Percentiles rank a stretch among this genome's conserved stretches.
Conservation (phyloP, 139 green algal species). For the Chlorella sp. region DNA sequence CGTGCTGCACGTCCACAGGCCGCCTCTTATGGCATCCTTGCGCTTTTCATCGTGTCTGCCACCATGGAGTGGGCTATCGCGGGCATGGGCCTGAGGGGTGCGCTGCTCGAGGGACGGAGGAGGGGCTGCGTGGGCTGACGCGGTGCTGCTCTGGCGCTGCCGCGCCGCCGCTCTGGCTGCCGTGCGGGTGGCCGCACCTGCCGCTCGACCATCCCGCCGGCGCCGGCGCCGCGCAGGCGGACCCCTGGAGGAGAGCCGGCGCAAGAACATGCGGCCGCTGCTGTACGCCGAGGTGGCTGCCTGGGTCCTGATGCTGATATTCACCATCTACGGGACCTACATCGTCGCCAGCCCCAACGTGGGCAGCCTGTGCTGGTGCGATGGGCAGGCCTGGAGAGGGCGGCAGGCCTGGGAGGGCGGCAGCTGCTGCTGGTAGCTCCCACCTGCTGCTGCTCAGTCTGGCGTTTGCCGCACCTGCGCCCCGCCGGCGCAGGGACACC, state of each 20-base stretch:
- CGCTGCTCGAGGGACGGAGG: no score
- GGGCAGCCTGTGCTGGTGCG: background rate
- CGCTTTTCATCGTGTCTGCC: background rate
- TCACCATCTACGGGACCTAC: constrained; percentile 8
- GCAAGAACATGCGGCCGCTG: background rate
- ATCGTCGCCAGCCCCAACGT: background rate
- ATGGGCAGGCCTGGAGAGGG: background rate
- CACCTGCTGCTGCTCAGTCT: background rate
- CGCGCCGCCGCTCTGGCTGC: no score
- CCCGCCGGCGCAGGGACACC: background rate
- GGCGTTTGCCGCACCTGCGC: background rate
- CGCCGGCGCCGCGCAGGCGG: constrained; percentile 2
- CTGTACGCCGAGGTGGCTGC: constrained; percentile 11
- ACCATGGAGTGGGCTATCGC: constrained; percentile 1
- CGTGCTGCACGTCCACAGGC: background rate
- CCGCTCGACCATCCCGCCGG: background rate
- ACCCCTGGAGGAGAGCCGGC: constrained; percentile 12
- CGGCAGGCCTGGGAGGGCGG: background rate
- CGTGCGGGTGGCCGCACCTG: background rate
- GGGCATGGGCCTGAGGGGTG: constrained; percentile 10
- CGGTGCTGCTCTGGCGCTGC: no score
- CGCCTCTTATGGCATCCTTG: constrained; percentile 8
- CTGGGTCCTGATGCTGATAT: constrained; percentile 9
- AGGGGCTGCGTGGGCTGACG: no score
- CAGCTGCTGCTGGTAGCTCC: background rate